phyloP scores from a whole-genome alignment of 805 yeast species.

The Saccharomycopsis fermentans region DNA sequence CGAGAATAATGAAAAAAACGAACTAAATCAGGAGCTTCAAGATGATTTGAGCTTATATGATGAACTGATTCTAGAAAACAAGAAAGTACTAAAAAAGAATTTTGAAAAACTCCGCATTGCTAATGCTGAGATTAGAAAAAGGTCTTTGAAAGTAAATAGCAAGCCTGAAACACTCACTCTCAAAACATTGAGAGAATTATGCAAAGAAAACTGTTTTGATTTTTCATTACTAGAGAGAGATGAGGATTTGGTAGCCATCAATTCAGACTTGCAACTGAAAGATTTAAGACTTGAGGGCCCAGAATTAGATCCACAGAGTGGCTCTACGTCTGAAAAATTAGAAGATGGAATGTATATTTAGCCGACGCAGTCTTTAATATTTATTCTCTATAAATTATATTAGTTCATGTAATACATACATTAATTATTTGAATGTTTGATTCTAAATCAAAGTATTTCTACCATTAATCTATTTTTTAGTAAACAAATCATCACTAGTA shows the following conservation, averaged over 20 bases:
- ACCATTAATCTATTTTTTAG: not conserved
- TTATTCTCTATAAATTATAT: too few species aligned
- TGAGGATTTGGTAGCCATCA: not conserved
- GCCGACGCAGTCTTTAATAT: too few species aligned
- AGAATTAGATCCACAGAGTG: not conserved
- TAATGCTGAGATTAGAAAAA: conserved; percentile 35
- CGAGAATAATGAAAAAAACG: conserved; percentile 18
- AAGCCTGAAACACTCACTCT: not conserved
- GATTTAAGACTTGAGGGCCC: not conserved
- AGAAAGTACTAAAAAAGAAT: conserved; percentile 43
- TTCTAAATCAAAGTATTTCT: not conserved
- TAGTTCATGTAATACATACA: not conserved
- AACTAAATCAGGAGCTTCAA: conserved; percentile 24
- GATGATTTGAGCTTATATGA: conserved; percentile 41
- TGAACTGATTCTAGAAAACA: conserved; percentile 50
- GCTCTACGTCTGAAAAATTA: not conserved
- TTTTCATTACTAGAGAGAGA: not conserved
- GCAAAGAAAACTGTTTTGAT: not conserved
- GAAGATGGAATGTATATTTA: not conserved
- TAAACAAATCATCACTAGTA: not conserved
- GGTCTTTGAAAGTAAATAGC: conserved; percentile 23
- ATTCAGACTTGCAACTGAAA: not conserved
- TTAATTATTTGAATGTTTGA: not conserved
- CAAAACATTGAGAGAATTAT: not conserved
- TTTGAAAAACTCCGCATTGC: conserved; percentile 34